These are phyloP conservation scores for Salix exigua DNA, from an alignment of 345 rosid species.

Conservation along the genomic window DNA sequence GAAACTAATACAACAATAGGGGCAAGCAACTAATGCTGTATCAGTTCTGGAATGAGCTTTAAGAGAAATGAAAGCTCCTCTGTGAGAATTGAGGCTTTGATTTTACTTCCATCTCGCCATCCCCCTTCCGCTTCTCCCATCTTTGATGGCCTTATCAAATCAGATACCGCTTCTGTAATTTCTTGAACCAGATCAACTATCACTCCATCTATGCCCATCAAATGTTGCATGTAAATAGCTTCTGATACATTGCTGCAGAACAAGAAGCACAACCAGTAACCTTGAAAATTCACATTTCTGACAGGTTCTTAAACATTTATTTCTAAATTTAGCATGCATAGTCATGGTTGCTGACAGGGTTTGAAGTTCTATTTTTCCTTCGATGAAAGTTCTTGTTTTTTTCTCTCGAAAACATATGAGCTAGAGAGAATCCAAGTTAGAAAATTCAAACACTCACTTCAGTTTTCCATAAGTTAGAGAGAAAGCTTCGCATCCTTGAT, in stretches of 20 bases:
- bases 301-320: too few relatives aligned
- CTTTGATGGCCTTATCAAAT: slow-evolving; percentile 48
- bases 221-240: slow-evolving; percentile 81
- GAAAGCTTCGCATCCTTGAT: slow-evolving; percentile 84
- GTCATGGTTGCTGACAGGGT: neutral
- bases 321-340: neutral
- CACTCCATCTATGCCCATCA: slow-evolving; percentile 92
- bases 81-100: slow-evolving; percentile 64
- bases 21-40: slow-evolving; percentile 42
- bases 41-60: slow-evolving; percentile 79
- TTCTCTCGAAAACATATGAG: neutral
- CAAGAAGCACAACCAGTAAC: neutral
- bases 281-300: neutral
- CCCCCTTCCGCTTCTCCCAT: slow-evolving; percentile 13
- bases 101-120: slow-evolving; percentile 13
- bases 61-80: slow-evolving; percentile 76
- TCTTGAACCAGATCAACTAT: slow-evolving; percentile 81
- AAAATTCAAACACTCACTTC: slow-evolving; percentile 39
- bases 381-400: neutral
- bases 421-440: neutral
- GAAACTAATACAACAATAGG: neutral
- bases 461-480: slow-evolving; percentile 82
- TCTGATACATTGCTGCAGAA: slow-evolving; percentile 64
- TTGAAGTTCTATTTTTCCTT: neutral
- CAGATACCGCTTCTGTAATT: slow-evolving; percentile 58